phyloP scores from a whole-genome alignment of 2,329 filamentous ascomycete species.

The Clarireedia paspali region DNA sequence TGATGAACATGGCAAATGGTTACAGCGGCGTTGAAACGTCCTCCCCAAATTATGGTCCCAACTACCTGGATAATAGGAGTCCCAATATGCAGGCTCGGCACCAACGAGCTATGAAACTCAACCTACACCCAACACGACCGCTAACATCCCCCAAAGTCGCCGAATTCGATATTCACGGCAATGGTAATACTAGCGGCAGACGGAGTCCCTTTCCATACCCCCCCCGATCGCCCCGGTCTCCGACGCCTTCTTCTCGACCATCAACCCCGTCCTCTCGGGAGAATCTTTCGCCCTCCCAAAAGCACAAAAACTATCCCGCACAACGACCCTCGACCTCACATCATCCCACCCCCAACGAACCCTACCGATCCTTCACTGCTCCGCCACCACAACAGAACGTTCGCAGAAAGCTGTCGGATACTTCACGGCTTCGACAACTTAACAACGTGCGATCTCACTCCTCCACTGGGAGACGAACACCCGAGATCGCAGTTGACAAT shows the following conservation, averaged over 20 bases:
- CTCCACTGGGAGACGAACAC: slow-evolving; percentile 19
- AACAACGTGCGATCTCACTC: slow-evolving; percentile 26
- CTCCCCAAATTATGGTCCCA: background rate
- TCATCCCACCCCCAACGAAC: slow-evolving; percentile 13
- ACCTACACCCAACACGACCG: slow-evolving; percentile 22
- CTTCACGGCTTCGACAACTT: slow-evolving; percentile 26
- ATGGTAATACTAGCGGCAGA: background rate
- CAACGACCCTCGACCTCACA: slow-evolving; percentile 23
- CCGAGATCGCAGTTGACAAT: slow-evolving; percentile 21
- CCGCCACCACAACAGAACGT: slow-evolving; percentile 18
- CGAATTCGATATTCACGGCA: slow-evolving; percentile 1
- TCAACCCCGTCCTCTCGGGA: slow-evolving; percentile 10
- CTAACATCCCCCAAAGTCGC: slow-evolving; percentile 18
- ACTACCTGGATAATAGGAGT: slow-evolving; percentile 5
- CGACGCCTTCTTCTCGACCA: slow-evolving; percentile 13
- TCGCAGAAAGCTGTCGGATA: slow-evolving; percentile 27
- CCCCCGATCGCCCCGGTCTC: slow-evolving; percentile 14
- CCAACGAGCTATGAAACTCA: slow-evolving; percentile 26
- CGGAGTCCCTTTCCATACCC: slow-evolving; percentile 4
- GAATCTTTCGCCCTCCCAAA: background rate
- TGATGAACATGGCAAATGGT: slow-evolving; percentile 21
- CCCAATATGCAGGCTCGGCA: slow-evolving; percentile 12
- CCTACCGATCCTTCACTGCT: slow-evolving; percentile 19
- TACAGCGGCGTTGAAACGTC: slow-evolving; percentile 16
- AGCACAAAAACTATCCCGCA: background rate